Evolutionary conservation across 169 alveolate species (phyloP).

Genomic region (Plasmodium coatneyi): DNA sequence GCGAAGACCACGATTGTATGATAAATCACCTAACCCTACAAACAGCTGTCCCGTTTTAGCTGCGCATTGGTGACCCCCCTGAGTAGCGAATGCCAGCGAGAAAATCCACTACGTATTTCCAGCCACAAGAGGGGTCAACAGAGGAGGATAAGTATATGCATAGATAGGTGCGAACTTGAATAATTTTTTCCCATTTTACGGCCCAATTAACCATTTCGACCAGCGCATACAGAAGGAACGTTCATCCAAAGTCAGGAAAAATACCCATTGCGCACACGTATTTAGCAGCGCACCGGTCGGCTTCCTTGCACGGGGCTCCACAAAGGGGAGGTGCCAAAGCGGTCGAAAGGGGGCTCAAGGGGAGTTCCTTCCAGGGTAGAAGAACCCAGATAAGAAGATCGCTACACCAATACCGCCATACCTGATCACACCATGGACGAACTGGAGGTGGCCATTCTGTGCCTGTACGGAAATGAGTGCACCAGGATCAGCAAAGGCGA

Average conservation of each 20-base stretch:
- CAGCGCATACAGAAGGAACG: background rate
- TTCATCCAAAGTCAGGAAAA: background rate
- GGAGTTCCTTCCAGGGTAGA: background rate
- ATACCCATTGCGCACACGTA: background rate
- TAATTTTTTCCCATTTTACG: background rate
- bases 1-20: background rate
- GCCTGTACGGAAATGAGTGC: constrained; percentile 62
- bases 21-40: background rate
- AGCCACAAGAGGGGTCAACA: background rate
- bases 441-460: constrained; percentile 68
- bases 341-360: background rate
- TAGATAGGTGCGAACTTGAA: background rate
- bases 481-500: constrained; percentile 34
- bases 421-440: constrained; percentile 26
- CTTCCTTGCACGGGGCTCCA: background rate
- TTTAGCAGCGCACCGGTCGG: background rate
- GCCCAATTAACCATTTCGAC: background rate
- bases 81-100: background rate
- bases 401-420: background rate
- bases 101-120: background rate
- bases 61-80: background rate
- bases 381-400: background rate
- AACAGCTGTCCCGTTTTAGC: background rate
- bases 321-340: background rate
- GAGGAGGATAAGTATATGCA: background rate